Evolutionary conservation across 306 rosid species (phyloP).

Genomic region (Castanea crenata): DNA sequence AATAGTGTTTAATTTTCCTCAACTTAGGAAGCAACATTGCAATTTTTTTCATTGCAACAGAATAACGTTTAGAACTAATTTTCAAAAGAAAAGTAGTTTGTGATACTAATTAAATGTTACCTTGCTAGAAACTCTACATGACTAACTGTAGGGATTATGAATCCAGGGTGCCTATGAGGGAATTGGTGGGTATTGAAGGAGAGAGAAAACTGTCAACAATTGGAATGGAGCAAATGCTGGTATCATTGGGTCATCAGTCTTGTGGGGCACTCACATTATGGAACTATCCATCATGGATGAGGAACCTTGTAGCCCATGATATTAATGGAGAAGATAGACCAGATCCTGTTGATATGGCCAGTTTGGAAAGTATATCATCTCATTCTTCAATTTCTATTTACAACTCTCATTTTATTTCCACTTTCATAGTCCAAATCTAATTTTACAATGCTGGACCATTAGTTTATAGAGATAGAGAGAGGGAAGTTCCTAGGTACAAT

Average conservation of each 20-base stretch:
- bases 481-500: slow-evolving; percentile 66
- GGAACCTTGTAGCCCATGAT: slow-evolving; percentile 66
- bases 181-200: slow-evolving; percentile 62
- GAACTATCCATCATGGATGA: slow-evolving; percentile 77
- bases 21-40: background rate
- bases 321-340: slow-evolving; percentile 66
- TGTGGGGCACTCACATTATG: slow-evolving; percentile 60
- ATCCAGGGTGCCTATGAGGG: slow-evolving; percentile 61
- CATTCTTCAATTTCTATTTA: background rate
- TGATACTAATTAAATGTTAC: background rate
- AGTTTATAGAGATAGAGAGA: slow-evolving; percentile 82
- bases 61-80: background rate
- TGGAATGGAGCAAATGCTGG: slow-evolving; percentile 62
- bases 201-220: slow-evolving; percentile 50
- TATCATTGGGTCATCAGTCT: slow-evolving; percentile 75
- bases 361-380: slow-evolving; percentile 54
- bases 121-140: background rate
- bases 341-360: slow-evolving; percentile 68
- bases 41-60: background rate
- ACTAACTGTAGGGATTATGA: background rate
- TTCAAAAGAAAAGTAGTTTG: background rate
- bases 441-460: background rate
- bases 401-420: background rate
- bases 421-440: slow-evolving; percentile 3
- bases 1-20: background rate